Percentiles rank a stretch among this genome's conserved stretches.
phyloP scores from a whole-genome alignment of 2,329 filamentous ascomycete genomes.

The Fusarium phyllophilum region DNA sequence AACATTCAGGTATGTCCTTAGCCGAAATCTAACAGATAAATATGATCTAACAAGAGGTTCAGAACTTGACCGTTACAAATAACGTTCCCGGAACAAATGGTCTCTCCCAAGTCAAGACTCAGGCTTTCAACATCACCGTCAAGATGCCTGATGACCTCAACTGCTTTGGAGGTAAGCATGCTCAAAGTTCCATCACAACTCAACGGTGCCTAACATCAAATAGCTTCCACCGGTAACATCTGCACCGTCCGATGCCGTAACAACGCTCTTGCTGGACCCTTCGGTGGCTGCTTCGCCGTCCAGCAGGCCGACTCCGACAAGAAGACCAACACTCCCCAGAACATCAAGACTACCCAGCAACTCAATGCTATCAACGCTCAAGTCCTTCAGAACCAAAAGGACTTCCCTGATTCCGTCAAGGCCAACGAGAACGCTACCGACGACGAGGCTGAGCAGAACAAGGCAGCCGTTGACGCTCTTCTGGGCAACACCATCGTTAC shows the following conservation, averaged over 20 bases:
- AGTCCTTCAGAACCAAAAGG: conserved; percentile 60
- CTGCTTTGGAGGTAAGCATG: conserved; percentile 61
- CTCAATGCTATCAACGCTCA: conserved; percentile 59
- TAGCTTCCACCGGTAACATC: conserved; percentile 65
- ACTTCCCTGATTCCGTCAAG: conserved; percentile 55
- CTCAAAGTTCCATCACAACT: not conserved
- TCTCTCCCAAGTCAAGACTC: conserved; percentile 64
- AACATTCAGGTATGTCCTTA: conserved; percentile 18
- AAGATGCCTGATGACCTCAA: conserved; percentile 60
- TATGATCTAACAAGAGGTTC: not conserved
- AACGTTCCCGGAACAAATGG: conserved; percentile 69
- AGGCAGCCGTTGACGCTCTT: conserved; percentile 53
- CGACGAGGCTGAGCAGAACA: conserved; percentile 41
- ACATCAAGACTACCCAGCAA: conserved; percentile 58
- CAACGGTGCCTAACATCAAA: not conserved
- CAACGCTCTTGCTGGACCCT: conserved; percentile 65
- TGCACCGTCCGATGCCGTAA: conserved; percentile 70
- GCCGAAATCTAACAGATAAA: accelerated
- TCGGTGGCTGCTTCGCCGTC: conserved; percentile 67
- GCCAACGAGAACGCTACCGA: conserved; percentile 57
- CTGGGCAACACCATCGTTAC: conserved; percentile 46
- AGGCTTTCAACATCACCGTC: conserved; percentile 67
- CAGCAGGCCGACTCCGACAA: conserved; percentile 60
- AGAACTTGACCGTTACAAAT: conserved; percentile 62
- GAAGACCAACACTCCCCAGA: conserved; percentile 55